Evolutionary conservation across 805 yeast genomes (phyloP).

Genomic region (Suhomyces canberraensis): DNA sequence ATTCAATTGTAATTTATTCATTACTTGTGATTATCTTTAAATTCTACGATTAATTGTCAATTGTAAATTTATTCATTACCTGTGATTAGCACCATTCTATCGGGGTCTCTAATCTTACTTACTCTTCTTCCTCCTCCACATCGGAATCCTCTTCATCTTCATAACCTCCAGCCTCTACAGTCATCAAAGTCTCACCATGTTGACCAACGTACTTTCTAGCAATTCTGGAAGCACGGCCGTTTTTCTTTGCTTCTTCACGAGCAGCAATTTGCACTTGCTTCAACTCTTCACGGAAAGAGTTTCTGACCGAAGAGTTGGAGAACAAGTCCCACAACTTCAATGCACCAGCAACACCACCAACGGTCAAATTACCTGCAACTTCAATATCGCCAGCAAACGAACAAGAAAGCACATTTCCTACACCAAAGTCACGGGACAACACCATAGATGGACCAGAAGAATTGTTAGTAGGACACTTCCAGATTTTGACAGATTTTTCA

Average conservation of each 20-base stretch:
- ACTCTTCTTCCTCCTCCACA: slow-evolving; percentile 29
- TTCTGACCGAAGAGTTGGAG: slow-evolving; percentile 75
- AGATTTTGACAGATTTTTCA: slow-evolving; percentile 79
- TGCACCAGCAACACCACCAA: slow-evolving; percentile 84
- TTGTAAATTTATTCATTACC: too few relatives aligned
- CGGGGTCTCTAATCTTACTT: slow-evolving; percentile 11
- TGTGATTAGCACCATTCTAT: too few relatives aligned
- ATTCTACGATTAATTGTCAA: too few relatives aligned
- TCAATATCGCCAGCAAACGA: slow-evolving; percentile 85
- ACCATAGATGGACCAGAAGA: slow-evolving; percentile 75
- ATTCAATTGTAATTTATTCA: too few relatives aligned
- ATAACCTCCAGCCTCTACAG: slow-evolving; percentile 58
- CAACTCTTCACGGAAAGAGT: slow-evolving; percentile 60
- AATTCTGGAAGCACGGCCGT: slow-evolving; percentile 67
- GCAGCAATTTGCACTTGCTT: slow-evolving; percentile 53
- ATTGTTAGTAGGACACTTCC: slow-evolving; percentile 61
- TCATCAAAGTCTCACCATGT: slow-evolving; percentile 53
- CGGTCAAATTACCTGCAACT: slow-evolving; percentile 75
- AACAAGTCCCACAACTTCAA: slow-evolving; percentile 92
- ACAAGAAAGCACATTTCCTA: slow-evolving; percentile 84
- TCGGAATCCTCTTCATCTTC: slow-evolving; percentile 58
- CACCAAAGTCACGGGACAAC: slow-evolving; percentile 85
- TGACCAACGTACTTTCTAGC: slow-evolving; percentile 63
- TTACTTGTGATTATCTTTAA: too few relatives aligned
- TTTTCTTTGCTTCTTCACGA: slow-evolving; percentile 49